Evolutionary conservation across 1,284 basidiomycete genomes (phyloP).

Genomic region (Trichosporon inkin): DNA sequence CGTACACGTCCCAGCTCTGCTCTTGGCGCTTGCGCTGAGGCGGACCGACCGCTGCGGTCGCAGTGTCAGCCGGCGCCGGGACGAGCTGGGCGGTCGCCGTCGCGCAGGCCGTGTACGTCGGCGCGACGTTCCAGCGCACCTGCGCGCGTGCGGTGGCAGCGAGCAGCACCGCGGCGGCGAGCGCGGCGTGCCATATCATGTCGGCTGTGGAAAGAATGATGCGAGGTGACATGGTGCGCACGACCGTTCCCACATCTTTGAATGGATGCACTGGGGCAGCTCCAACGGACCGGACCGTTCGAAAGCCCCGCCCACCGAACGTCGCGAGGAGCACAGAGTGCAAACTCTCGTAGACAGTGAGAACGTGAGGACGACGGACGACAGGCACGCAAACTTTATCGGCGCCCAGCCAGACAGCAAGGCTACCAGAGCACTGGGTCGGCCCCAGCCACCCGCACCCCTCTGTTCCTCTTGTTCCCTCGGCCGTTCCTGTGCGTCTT

Average conservation of each 20-base stretch:
- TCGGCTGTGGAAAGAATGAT: not conserved
- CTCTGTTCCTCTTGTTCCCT: too few species aligned
- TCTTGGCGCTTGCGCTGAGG: not conserved
- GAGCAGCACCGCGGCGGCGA: too few species aligned
- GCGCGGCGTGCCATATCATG: not conserved
- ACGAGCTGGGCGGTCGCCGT: not conserved
- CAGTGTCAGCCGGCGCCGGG: not conserved
- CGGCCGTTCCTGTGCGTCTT: too few species aligned
- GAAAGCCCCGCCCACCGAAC: too few species aligned
- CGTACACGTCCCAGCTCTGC: conserved; percentile 4
- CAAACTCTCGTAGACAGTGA: not conserved
- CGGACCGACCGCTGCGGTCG: not conserved
- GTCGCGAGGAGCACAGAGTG: not conserved
- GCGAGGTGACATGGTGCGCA: not conserved
- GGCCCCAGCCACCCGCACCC: too few species aligned
- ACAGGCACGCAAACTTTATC: not conserved
- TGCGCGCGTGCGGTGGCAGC: not conserved
- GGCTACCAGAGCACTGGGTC: too few species aligned
- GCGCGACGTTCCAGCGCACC: conserved; percentile 1
- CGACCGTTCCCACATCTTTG: not conserved
- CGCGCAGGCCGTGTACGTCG: conserved; percentile 3
- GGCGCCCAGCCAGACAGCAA: too few species aligned
- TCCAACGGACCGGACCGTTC: too few species aligned
- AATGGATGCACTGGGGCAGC: not conserved
- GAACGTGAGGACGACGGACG: not conserved